phyloP scores from a whole-genome alignment of 2,329 filamentous ascomycete species.

The Diaporthe sp. region DNA sequence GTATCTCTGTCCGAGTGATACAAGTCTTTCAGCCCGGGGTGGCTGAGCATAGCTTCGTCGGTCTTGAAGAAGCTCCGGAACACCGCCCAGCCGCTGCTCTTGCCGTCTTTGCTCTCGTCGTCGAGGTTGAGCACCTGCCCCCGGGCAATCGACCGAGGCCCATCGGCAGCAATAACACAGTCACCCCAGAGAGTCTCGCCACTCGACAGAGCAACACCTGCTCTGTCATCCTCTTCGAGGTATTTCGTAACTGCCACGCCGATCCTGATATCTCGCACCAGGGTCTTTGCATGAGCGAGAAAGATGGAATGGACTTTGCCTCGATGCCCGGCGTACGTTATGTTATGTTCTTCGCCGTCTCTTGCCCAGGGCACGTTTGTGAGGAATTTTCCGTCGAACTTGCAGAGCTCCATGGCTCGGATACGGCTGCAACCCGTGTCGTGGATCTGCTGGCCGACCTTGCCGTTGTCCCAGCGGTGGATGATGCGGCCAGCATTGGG shows the following conservation, averaged over 20 bases:
- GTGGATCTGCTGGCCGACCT: constrained; percentile 7
- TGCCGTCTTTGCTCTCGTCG: background rate
- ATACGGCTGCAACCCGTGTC: background rate
- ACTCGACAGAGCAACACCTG: background rate
- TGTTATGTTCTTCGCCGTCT: background rate
- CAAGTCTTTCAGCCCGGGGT: background rate
- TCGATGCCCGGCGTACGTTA: constrained; percentile 12
- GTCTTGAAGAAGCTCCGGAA: background rate
- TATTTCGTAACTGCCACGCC: background rate
- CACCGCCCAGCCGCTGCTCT: background rate
- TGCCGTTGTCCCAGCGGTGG: constrained; percentile 21
- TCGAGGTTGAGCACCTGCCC: background rate
- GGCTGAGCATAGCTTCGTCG: background rate
- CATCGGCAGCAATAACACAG: background rate
- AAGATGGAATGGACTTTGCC: constrained; percentile 18
- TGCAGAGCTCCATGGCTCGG: constrained; percentile 12
- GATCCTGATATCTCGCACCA: background rate
- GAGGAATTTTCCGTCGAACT: background rate
- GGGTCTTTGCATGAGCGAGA: background rate
- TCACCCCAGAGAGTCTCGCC: background rate
- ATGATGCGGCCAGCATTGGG: constrained; percentile 23
- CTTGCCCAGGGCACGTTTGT: background rate
- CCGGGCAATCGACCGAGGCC: background rate
- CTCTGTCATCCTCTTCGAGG: background rate
- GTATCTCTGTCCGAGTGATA: background rate